Base-by-base conservation (phyloP, 1,139 yeast genomes). In the Ashbya aceris region DNA sequence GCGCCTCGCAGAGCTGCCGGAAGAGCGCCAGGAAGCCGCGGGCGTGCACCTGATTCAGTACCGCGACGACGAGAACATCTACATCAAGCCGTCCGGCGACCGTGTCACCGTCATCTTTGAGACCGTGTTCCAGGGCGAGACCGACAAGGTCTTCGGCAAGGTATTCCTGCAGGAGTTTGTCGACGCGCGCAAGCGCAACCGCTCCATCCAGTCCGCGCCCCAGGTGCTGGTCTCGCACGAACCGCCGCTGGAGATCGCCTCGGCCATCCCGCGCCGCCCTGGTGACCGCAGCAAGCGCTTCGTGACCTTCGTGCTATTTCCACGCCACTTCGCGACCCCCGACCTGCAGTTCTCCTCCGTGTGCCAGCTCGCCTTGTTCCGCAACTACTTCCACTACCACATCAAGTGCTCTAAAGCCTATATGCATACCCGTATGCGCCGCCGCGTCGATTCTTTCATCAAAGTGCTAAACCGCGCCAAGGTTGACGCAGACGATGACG, bases 381-480 rank as follows among this genome's bases (percentile, higher is more conserved):
- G 99, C 66, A 93, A 87, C 62, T 91, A 89, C 67, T 89, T 91
- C 82, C 98, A 91, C 65, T 91, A 89, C 67, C 99, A 91, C 63
- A 91, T 91, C 69, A 91, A 91, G 68, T 89, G 96, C 64, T 87
- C 96, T 48, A 91, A 91, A 72, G 97, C 98, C 33, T 93, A 85
- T 69, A 81, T 91, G 83, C 99, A 91, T 67, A 86, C 96, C 45
- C 79, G 99, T 72, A 91, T 91, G 98, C 79, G 99, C 67, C 85
- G 73, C 66, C 77, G 98, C 56, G 97, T 91, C 33, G 79, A 83
- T 54, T 94, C 93, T 58, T 91, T 89, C 69, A 76, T 89, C 61
- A 91, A 91, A 73, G 91, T 93, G 37, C 77, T 91, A 68, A 91
- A 93, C 70, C 77, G 99, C 60, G 98, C 98, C 35, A 87, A 89